These are phyloP conservation scores for Gastrodia elata DNA, from an alignment of 106 monocot species.

Conservation along the genomic window DNA sequence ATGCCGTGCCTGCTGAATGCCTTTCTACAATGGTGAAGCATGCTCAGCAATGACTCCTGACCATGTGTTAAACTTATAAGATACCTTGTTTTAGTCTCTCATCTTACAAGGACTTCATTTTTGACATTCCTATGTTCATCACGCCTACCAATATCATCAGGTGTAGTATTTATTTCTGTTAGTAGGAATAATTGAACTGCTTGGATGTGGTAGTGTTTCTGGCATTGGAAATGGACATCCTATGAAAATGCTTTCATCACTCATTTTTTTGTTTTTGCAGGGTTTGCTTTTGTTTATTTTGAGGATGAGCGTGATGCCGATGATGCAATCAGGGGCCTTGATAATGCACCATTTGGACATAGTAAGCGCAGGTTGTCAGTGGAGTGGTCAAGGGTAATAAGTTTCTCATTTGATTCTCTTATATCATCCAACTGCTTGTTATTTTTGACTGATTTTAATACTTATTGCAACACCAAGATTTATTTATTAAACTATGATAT, in stretches of 20 bases:
- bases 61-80: conserved; percentile 39
- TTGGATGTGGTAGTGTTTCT: conserved; percentile 14
- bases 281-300: conserved; percentile 92
- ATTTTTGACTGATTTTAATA: not conserved
- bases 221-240: not conserved
- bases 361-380: conserved; percentile 62
- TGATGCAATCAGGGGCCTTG: conserved; percentile 55
- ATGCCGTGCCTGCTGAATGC: conserved; percentile 36
- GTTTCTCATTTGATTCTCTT: not conserved
- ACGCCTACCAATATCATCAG: conserved; percentile 38
- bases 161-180: conserved; percentile 52
- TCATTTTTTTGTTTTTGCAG: conserved; percentile 23
- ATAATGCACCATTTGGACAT: conserved; percentile 55
- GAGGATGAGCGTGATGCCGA: conserved; percentile 82
- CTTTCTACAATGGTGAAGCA: conserved; percentile 33
- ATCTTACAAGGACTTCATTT: conserved; percentile 36
- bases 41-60: conserved; percentile 45
- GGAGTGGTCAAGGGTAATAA: conserved; percentile 86
- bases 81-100: conserved; percentile 42
- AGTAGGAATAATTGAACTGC: conserved; percentile 17
- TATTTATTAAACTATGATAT: not conserved
- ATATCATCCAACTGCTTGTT: not conserved
- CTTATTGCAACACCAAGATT: not conserved
- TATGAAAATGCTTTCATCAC: not conserved
- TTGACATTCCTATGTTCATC: conserved; percentile 42